phyloP scores from a whole-genome alignment of 441 rosid genomes.

The Omphalea diandra region DNA sequence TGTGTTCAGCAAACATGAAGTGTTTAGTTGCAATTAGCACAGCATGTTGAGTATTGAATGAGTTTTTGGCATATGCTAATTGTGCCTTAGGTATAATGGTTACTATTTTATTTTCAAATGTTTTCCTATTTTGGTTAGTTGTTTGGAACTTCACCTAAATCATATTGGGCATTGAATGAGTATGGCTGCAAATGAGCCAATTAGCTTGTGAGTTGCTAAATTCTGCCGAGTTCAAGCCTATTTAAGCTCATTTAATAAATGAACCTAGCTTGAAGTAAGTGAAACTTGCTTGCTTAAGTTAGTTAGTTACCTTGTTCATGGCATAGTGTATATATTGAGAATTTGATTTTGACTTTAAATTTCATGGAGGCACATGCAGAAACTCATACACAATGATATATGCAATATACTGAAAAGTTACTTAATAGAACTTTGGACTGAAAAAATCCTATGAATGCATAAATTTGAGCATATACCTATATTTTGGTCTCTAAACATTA shows the following conservation, averaged over 20 bases:
- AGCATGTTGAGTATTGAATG: not conserved
- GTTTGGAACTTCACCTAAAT: not conserved
- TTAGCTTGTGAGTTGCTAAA: not conserved
- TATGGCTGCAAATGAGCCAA: not conserved
- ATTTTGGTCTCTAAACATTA: not conserved
- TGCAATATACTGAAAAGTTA: not conserved
- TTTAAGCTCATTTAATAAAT: not conserved
- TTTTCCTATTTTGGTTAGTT: not conserved
- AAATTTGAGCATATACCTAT: too few species aligned
- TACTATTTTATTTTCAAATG: not conserved
- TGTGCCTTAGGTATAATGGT: not conserved
- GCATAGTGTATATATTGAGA: not conserved
- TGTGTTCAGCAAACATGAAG: not conserved
- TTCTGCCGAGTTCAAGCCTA: not conserved
- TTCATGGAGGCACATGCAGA: too few species aligned
- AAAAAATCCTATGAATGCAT: not conserved
- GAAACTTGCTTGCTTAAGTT: not conserved
- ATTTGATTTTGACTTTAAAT: not conserved
- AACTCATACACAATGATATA: not conserved
- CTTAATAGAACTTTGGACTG: not conserved
- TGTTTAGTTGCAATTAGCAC: not conserved
- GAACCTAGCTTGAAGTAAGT: not conserved
- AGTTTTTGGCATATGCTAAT: not conserved
- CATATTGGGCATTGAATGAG: not conserved
- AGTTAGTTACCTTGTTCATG: not conserved